phyloP scores from a whole-genome alignment of 768 basidiomycete genomes.

The Serpula lacrymans region DNA sequence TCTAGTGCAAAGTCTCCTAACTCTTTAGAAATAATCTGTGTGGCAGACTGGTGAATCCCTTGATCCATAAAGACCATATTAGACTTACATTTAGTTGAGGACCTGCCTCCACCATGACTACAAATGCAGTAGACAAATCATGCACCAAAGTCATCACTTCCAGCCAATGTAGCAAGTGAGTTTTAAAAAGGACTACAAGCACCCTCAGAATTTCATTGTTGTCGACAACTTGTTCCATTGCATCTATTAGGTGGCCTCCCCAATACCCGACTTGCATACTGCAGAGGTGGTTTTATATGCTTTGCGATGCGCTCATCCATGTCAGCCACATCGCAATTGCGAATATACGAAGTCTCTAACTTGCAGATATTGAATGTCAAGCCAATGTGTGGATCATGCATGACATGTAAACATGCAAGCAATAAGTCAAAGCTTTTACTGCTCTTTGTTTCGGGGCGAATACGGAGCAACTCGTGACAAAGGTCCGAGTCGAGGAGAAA shows the following conservation, averaged over 20 bases:
- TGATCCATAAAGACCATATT: not conserved
- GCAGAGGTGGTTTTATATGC: not conserved
- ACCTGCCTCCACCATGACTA: conserved; percentile 27
- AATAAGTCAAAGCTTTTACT: conserved; percentile 6
- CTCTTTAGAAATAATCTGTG: conserved; percentile 13
- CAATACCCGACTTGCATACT: conserved; percentile 10
- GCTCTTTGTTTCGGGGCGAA: no score
- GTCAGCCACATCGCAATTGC: conserved; percentile 1
- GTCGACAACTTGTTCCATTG: no score
- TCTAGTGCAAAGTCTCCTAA: conserved; percentile 21
- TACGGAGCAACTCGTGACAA: no score
- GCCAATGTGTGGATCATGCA: conserved; percentile 3
- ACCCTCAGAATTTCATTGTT: no score
- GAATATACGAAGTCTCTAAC: conserved; percentile 4
- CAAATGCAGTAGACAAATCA: conserved; percentile 19
- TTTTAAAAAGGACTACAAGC: no score
- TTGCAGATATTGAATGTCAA: conserved; percentile 8
- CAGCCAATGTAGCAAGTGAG: no score
- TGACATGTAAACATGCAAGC: conserved; percentile 2
- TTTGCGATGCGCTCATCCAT: not conserved
- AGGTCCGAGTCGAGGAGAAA: no score
- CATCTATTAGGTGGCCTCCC: no score
- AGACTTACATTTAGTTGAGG: conserved; percentile 14
- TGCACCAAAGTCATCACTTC: conserved; percentile 7
- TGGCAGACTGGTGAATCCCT: conserved; percentile 6